phyloP scores from a whole-genome alignment of 441 rosid genomes.

The Erodium chrysanthum region DNA sequence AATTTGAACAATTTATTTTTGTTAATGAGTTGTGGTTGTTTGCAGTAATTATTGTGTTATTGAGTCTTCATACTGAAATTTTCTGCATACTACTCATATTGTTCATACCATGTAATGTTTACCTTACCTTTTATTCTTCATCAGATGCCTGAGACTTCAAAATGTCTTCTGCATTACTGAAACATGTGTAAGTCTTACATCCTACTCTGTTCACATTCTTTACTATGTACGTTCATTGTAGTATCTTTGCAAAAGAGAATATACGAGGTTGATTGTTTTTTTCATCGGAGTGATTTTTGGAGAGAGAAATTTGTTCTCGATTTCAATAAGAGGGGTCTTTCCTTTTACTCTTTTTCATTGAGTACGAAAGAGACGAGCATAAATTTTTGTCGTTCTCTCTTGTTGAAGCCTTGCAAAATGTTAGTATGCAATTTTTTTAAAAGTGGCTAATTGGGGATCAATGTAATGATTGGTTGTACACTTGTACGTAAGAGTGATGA shows the following conservation, averaged over 20 bases:
- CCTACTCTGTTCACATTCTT: not conserved
- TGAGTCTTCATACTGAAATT: not conserved
- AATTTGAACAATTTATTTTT: not conserved
- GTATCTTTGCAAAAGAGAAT: not conserved
- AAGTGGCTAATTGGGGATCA: no score
- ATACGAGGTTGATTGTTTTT: not conserved
- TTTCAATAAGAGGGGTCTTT: no score
- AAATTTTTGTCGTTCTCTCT: no score
- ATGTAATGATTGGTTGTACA: no score
- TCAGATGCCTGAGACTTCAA: constrained; percentile 75
- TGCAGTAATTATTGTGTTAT: constrained; percentile 1
- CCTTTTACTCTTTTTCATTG: no score
- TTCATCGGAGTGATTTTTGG: no score
- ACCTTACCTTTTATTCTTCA: constrained; percentile 17
- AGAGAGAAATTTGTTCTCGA: no score
- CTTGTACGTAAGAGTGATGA: no score
- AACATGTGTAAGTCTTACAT: constrained; percentile 50
- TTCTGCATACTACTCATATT: not conserved
- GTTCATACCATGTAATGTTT: not conserved
- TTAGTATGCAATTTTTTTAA: no score
- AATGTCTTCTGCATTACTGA: constrained; percentile 61
- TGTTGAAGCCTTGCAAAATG: no score
- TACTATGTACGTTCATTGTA: not conserved
- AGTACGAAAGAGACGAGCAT: no score
- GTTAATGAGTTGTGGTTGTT: not conserved